Conservation (phyloP, 768 basidiomycete species). For the Mycena pura region DNA sequence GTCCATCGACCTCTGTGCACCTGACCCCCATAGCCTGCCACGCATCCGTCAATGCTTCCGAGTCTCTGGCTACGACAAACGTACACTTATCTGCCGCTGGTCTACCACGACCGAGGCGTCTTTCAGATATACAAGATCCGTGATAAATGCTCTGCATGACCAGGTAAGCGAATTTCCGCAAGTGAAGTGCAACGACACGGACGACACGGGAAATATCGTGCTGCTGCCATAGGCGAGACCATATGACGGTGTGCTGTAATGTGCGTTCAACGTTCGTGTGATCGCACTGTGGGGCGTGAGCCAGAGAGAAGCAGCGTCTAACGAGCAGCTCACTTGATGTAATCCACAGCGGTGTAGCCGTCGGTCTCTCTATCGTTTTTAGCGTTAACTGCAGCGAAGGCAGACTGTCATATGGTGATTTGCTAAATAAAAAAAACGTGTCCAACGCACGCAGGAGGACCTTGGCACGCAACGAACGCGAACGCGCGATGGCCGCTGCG, state of each 20-base stretch:
- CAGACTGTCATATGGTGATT: background rate
- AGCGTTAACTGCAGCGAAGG: conserved; percentile 68
- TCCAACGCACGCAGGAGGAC: conserved; percentile 75
- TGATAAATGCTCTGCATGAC: conserved; percentile 65
- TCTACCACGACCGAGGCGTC: conserved; percentile 71
- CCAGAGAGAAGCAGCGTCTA: background rate
- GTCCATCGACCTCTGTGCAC: conserved; percentile 56
- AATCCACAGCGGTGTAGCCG: conserved; percentile 84
- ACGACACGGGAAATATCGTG: conserved; percentile 72
- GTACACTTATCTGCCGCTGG: conserved; percentile 62
- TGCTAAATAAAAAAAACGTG: conserved; percentile 4
- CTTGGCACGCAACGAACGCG: conserved; percentile 75
- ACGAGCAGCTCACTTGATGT: conserved; percentile 65
- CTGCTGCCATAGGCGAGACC: conserved; percentile 60
- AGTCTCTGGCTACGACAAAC: conserved; percentile 32
- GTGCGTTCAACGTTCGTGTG: conserved; percentile 68
- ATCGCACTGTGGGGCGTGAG: conserved; percentile 58
- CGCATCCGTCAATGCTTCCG: conserved; percentile 6
- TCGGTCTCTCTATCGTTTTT: conserved; percentile 91
- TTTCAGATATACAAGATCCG: conserved; percentile 82
- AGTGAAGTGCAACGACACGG: background rate
- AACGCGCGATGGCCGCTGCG: conserved; percentile 77
- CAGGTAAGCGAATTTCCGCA: background rate
- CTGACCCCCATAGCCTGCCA: conserved; percentile 63
- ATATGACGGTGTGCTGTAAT: conserved; percentile 58